A percentile compares a stretch with the other conserved stretches of the same genome.
phyloP scores from a whole-genome alignment of 2,329 filamentous ascomycete genomes.

The Zalaria obscura region DNA sequence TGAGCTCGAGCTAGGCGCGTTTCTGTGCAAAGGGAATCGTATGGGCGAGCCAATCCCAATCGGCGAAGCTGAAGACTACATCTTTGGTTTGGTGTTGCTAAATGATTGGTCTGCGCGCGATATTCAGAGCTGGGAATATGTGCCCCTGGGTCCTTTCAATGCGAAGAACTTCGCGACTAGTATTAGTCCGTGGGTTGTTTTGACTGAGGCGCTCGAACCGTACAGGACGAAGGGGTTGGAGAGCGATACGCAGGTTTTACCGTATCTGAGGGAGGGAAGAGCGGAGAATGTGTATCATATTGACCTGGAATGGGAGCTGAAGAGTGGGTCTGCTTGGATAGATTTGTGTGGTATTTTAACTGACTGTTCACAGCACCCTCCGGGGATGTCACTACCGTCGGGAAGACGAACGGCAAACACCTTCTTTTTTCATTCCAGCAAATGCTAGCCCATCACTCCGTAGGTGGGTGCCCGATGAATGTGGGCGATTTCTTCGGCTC shows the following conservation, averaged over 20 bases:
- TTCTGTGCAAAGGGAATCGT: slow-evolving; percentile 50
- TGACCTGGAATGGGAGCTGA: slow-evolving; percentile 51
- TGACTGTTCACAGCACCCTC: slow-evolving; percentile 20
- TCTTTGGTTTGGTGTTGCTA: slow-evolving; percentile 71
- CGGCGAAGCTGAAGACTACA: slow-evolving; percentile 49
- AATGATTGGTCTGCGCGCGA: slow-evolving; percentile 83
- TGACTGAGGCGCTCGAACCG: slow-evolving; percentile 60
- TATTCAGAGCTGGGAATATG: slow-evolving; percentile 73
- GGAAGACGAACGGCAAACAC: slow-evolving; percentile 47
- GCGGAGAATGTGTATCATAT: slow-evolving; percentile 54
- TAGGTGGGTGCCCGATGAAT: slow-evolving; percentile 61
- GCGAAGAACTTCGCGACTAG: slow-evolving; percentile 71
- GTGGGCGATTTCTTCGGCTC: slow-evolving; percentile 64
- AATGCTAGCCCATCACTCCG: slow-evolving; percentile 67
- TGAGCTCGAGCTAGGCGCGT: slow-evolving; percentile 67
- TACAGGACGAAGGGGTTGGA: slow-evolving; percentile 43
- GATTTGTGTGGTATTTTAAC: neutral
- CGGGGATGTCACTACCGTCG: slow-evolving; percentile 42
- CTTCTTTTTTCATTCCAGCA: slow-evolving; percentile 73
- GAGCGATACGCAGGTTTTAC: slow-evolving; percentile 40
- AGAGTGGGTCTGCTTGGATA: slow-evolving; percentile 16
- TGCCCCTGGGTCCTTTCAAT: slow-evolving; percentile 71
- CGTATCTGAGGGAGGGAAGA: slow-evolving; percentile 50
- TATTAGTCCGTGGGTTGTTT: slow-evolving; percentile 66
- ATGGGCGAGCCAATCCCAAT: slow-evolving; percentile 52